These are phyloP conservation scores for Rhynchosporium secalis DNA, from an alignment of 2,329 filamentous ascomycete species.

Conservation along the genomic window DNA sequence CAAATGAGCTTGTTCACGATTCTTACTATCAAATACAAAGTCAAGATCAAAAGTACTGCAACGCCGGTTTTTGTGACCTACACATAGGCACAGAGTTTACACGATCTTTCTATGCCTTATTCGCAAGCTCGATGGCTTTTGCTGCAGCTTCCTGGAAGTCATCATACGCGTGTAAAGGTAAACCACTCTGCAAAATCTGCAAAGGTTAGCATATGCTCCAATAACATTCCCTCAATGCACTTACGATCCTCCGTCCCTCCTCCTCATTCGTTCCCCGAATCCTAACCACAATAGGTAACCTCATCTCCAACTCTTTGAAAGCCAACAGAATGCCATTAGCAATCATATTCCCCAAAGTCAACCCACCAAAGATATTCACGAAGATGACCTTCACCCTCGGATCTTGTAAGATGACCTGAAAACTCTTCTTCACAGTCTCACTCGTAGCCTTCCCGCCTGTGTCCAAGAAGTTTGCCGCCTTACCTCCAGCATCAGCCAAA, in stretches of 20 bases:
- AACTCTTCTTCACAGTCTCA: conserved; percentile 75
- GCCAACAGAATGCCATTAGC: conserved; percentile 72
- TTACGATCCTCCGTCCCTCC: conserved; percentile 63
- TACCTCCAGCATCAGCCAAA: conserved; percentile 65
- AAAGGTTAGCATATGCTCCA: background rate
- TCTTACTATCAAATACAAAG: background rate
- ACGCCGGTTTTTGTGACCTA: background rate
- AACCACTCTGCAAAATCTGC: conserved; percentile 63
- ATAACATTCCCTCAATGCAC: conserved; percentile 27
- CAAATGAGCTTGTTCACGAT: background rate
- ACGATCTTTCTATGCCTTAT: conserved; percentile 22
- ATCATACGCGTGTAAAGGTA: conserved; percentile 70
- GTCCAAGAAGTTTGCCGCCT: conserved; percentile 82
- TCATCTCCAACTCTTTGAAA: conserved; percentile 65
- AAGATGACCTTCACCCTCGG: conserved; percentile 69
- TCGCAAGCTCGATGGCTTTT: conserved; percentile 62
- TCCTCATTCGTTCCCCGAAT: conserved; percentile 74
- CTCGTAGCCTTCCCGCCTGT: conserved; percentile 86
- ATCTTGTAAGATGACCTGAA: conserved; percentile 72
- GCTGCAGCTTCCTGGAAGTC: conserved; percentile 71
- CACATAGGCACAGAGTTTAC: background rate
- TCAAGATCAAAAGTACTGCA: background rate
- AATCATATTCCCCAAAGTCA: conserved; percentile 72
- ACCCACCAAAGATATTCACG: conserved; percentile 69
- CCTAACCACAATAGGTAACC: conserved; percentile 74